A percentile compares a stretch with the other conserved stretches of the same genome.
phyloP scores from a whole-genome alignment of 163 green algal genomes.

The Coccomyxa subellipsoidea region DNA sequence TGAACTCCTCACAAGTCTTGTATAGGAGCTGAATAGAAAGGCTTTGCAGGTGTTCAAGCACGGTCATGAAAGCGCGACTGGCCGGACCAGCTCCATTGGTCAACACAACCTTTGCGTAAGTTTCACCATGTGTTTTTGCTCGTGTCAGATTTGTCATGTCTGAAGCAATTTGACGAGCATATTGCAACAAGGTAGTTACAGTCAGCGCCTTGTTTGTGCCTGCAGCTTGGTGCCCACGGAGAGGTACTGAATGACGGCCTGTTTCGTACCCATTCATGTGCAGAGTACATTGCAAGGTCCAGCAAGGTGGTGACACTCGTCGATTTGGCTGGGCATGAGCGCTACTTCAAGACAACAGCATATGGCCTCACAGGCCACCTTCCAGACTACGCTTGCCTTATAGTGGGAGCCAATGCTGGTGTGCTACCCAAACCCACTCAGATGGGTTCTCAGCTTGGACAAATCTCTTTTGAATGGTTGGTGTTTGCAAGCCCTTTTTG shows the following conservation, averaged over 20 bases:
- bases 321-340: conserved; percentile 88
- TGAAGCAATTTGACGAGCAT: too few species aligned
- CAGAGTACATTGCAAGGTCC: conserved; percentile 70
- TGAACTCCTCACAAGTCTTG: too few species aligned
- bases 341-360: conserved; percentile 89
- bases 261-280: conserved; percentile 70
- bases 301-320: conserved; percentile 85
- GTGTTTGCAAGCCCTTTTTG: too few species aligned
- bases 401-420: conserved; percentile 83
- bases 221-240: conserved; percentile 62
- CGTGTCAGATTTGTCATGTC: too few species aligned
- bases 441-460: too few species aligned
- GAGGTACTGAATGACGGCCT: conserved; percentile 79
- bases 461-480: too few species aligned
- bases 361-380: conserved; percentile 82
- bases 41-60: conserved; percentile 89
- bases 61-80: conserved; percentile 79
- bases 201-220: background rate
- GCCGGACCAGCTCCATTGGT: conserved; percentile 82
- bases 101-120: conserved; percentile 74
- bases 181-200: too few species aligned
- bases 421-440: too few species aligned
- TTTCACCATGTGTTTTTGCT: background rate
- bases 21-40: too few species aligned
- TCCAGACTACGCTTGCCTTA: conserved; percentile 87